Conservation (phyloP, 352 stramenopile genomes). For the Lagenidium giganteum region DNA sequence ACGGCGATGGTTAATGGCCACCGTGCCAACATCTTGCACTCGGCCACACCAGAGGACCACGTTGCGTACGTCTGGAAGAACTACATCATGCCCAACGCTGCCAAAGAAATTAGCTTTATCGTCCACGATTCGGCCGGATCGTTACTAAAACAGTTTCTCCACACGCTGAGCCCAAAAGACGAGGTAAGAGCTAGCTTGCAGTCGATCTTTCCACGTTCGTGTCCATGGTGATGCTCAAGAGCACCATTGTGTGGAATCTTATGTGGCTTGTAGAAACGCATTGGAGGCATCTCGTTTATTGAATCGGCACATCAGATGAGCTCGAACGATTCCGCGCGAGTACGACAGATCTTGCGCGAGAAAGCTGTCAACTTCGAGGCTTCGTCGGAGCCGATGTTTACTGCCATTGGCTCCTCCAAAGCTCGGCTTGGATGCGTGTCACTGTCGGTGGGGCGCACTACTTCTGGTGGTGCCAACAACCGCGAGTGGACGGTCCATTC, state of each 20-base stretch:
- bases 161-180: slow-evolving; percentile 47
- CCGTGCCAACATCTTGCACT: slow-evolving; percentile 79
- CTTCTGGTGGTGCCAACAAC: slow-evolving; percentile 62
- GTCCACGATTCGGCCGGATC: slow-evolving; percentile 64
- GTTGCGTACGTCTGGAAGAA: slow-evolving; percentile 85
- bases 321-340: slow-evolving; percentile 39
- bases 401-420: slow-evolving; percentile 67
- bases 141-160: slow-evolving; percentile 70
- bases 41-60: slow-evolving; percentile 66
- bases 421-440: slow-evolving; percentile 68
- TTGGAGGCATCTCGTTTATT: slow-evolving; percentile 83
- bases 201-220: not conserved
- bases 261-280: slow-evolving; percentile 22
- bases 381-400: slow-evolving; percentile 81
- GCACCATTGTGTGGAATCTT: no score
- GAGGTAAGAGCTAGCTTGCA: slow-evolving; percentile 15
- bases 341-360: slow-evolving; percentile 56
- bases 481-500: slow-evolving; percentile 82
- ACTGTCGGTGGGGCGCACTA: slow-evolving; percentile 70
- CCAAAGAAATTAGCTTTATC: slow-evolving; percentile 84
- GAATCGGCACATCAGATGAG: slow-evolving; percentile 73
- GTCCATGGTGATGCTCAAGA: not conserved
- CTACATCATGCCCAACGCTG: slow-evolving; percentile 76
- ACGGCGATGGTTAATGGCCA: slow-evolving; percentile 74
- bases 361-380: slow-evolving; percentile 84